Evolutionary conservation across 495 filamentous ascomycete genomes (phyloP).

Genomic region (Chaetomium fimeti): DNA sequence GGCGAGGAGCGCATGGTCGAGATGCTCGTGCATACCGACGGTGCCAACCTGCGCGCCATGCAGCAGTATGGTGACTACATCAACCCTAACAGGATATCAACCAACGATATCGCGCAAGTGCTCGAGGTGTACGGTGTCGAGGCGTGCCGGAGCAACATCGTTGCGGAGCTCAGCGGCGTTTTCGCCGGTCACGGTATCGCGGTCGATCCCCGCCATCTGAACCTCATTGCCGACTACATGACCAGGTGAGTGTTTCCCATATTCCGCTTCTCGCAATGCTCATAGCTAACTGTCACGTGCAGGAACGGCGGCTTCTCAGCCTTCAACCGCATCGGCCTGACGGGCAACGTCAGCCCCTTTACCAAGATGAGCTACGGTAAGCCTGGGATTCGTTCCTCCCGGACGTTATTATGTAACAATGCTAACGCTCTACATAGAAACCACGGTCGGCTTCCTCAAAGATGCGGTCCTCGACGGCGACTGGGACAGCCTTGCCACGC

Average conservation of each 20-base stretch:
- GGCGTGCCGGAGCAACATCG: constrained; percentile 80
- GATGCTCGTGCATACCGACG: constrained; percentile 69
- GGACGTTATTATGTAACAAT: not conserved
- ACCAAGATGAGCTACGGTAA: constrained; percentile 93
- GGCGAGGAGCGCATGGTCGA: constrained; percentile 45
- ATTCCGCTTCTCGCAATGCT: not conserved
- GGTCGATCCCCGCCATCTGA: constrained; percentile 89
- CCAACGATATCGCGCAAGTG: constrained; percentile 88
- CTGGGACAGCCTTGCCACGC: constrained; percentile 81
- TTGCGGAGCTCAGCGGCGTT: constrained; percentile 80
- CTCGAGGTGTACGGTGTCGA: constrained; percentile 88
- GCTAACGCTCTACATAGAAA: constrained; percentile 51
- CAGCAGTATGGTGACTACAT: constrained; percentile 82
- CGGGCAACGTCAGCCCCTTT: constrained; percentile 79
- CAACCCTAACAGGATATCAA: constrained; percentile 81
- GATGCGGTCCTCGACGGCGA: constrained; percentile 88
- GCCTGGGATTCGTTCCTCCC: not conserved
- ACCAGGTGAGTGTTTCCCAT: constrained; percentile 46
- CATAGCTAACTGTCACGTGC: constrained; percentile 11
- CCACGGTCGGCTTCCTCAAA: constrained; percentile 86
- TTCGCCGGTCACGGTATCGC: constrained; percentile 91
- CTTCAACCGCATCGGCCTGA: constrained; percentile 87
- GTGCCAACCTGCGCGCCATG: constrained; percentile 87
- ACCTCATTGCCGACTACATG: constrained; percentile 96
- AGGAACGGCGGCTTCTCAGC: constrained; percentile 78